Conservation (phyloP, 345 rosid genomes). For the Trapa bicornis region DNA sequence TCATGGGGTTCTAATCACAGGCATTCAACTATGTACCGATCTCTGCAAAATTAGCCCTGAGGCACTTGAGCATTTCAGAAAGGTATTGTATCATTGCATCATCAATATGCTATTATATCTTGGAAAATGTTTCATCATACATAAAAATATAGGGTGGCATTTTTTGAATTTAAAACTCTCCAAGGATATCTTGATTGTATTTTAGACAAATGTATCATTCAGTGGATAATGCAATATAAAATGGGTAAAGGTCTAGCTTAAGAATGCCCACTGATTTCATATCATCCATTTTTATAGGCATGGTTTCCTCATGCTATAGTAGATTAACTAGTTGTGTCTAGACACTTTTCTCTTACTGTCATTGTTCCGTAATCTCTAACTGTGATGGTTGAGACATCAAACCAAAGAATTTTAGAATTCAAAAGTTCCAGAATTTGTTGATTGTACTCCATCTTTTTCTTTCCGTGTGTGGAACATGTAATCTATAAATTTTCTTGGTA, state of each 20-base stretch:
- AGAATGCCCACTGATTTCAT: background rate
- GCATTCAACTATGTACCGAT: conserved; percentile 91
- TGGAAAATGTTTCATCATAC: background rate
- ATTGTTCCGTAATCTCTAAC: background rate
- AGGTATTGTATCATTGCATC: conserved; percentile 37
- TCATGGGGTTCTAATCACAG: conserved; percentile 94
- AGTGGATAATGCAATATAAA: background rate
- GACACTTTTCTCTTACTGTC: background rate
- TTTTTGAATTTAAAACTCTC: background rate
- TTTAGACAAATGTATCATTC: background rate
- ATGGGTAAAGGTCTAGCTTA: background rate
- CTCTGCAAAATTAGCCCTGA: conserved; percentile 79
- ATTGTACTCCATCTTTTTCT: background rate
- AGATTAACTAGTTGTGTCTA: background rate
- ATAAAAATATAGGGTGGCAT: background rate
- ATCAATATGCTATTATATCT: background rate
- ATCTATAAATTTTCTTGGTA: background rate
- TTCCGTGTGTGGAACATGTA: background rate
- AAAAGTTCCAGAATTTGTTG: background rate
- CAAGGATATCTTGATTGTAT: background rate
- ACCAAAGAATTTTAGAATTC: background rate
- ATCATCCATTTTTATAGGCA: background rate
- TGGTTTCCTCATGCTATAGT: background rate
- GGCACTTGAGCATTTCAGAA: conserved; percentile 75
- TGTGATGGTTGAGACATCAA: background rate